A percentile compares a stretch with the other conserved stretches of the same genome.
Conservation (phyloP, 495 filamentous ascomycete genomes). For the Tuber microsphaerosporum region DNA sequence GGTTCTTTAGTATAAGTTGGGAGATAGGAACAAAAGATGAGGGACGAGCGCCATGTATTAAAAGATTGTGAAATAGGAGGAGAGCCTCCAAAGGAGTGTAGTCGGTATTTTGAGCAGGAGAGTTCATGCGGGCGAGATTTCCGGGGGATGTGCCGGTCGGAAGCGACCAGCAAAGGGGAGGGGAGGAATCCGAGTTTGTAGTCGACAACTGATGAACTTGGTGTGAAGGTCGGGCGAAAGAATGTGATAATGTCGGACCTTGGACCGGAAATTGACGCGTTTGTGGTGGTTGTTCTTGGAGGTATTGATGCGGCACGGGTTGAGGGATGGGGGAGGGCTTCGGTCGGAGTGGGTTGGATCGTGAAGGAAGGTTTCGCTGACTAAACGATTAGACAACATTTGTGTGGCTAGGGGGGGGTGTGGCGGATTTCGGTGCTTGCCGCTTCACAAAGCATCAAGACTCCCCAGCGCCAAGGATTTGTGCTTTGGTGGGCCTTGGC, state of each 20-base stretch:
- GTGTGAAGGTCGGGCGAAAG: neutral
- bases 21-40: constrained; percentile 67
- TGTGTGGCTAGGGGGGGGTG: neutral
- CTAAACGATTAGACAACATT: neutral
- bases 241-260: constrained; percentile 4
- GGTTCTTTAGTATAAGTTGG: constrained; percentile 61
- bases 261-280: constrained; percentile 20
- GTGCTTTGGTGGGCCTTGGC: too few species aligned
- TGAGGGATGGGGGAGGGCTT: constrained; percentile 20
- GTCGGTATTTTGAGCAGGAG: constrained; percentile 38
- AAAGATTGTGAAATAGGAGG: constrained; percentile 79
- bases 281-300: constrained; percentile 15
- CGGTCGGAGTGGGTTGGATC: constrained; percentile 11
- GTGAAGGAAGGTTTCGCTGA: neutral
- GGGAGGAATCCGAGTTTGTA: neutral
- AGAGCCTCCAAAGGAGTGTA: constrained; percentile 85
- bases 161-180: neutral
- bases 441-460: too few species aligned
- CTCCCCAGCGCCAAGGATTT: too few species aligned
- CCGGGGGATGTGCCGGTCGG: neutral
- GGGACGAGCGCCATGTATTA: constrained; percentile 56
- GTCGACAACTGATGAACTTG: neutral
- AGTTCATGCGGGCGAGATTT: neutral
- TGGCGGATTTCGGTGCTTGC: too few species aligned
- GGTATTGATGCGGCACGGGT: constrained; percentile 16